Evolutionary conservation across 192 early-diverging fungal species (phyloP), one percentile per base, ranked within the genome.

Genomic region (Lunasporangiospora selenospora): DNA sequence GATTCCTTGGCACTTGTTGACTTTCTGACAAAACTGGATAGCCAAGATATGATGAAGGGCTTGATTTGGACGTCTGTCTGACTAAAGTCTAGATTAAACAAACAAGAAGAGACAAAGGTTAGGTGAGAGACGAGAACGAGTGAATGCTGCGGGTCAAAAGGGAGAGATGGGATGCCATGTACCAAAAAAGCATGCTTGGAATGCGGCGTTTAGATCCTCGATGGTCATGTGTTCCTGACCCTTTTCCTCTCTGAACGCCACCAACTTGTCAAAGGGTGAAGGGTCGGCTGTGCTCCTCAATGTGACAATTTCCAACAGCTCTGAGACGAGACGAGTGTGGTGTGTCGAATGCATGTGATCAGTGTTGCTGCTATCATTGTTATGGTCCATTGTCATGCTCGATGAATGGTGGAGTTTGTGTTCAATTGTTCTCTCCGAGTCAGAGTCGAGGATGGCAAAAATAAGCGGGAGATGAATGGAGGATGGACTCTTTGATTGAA

Each of bases 1-100:
- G 56, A 49, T 11, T 49, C 50, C 11, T 31, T 34, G 6, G 32
- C 19, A 48, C 43, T n/a, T 9, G 18, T 44, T 13, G 53, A 42
- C 3, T 33, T 52, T 23, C 54, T 51, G 11, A 58, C 37, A 9
- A 58, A 31, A 31, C 59, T 51, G 6, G 65, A 53, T 4, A 67
- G 53, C 65, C 65, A 67, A 27, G 58, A 49, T 15, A 36, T 50
- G 26, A 67, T 37, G n/a, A 67, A 58, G 8, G 59, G 36, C 15
- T 67, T 58, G 30, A 27, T 23, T 4, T 26, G 9, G 2, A 59
- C 19, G 5, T 21, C 37, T 5, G 42, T 41, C 0, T 34, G 49
- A 15, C 53, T 26, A 31, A 59, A 12, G 10, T 49, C 64, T 66
- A 36, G 33, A 39, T 7, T 19, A 59, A 39, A 6, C 15, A 23